Percentiles rank a stretch among this genome's conserved stretches.
Conservation (phyloP, 1,284 basidiomycete genomes). For the Puccinia brachypodii region DNA sequence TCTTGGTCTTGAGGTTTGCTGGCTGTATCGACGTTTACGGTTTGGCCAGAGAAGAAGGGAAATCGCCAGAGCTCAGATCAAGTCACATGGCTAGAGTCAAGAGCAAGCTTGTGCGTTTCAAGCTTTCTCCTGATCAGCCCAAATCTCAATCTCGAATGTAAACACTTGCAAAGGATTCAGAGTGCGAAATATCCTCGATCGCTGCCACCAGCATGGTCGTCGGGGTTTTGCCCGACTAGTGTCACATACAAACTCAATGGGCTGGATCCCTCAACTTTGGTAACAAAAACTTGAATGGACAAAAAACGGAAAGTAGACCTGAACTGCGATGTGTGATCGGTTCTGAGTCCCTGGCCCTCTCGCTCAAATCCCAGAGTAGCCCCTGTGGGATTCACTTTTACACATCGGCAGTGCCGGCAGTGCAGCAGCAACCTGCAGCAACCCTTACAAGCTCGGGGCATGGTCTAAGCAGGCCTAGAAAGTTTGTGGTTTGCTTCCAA, state of each 20-base stretch:
- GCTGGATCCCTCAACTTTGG: background rate
- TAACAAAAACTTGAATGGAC: background rate
- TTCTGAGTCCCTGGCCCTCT: background rate
- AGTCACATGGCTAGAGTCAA: background rate
- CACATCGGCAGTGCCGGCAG: background rate
- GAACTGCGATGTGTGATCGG: background rate
- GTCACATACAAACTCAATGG: slow-evolving; percentile 3
- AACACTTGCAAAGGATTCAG: no score
- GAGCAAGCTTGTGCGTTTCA: background rate
- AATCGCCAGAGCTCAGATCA: background rate
- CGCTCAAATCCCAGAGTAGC: background rate
- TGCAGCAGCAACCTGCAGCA: no score
- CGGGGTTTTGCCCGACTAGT: no score
- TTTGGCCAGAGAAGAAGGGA: background rate
- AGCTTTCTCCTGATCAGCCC: slow-evolving; percentile 3
- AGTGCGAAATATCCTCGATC: no score
- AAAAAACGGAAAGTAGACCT: background rate
- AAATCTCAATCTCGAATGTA: no score
- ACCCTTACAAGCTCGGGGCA: no score
- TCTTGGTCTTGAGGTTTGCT: no score
- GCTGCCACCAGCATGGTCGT: no score
- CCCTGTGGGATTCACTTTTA: background rate
- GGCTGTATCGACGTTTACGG: background rate
- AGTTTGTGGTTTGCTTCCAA: background rate
- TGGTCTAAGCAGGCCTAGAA: background rate